Conservation (phyloP, 1,284 basidiomycete genomes). For the Ceratobasidium sp. region DNA sequence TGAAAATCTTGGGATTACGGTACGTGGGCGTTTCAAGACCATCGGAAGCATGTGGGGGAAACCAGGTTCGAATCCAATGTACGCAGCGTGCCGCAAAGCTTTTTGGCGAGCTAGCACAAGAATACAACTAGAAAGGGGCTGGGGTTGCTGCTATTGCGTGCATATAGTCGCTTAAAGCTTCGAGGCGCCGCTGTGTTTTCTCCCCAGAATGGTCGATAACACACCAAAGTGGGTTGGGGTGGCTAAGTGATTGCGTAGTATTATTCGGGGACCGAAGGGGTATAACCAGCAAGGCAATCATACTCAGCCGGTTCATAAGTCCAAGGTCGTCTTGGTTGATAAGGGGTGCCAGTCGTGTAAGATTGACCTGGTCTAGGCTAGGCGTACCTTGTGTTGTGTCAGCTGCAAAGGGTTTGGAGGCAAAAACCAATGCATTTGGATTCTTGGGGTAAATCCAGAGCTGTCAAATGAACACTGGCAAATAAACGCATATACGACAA, state of each 20-base stretch:
- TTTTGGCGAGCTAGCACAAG: background rate
- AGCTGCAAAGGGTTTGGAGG: background rate
- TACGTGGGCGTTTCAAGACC: background rate
- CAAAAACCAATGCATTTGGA: background rate
- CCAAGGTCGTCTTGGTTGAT: background rate
- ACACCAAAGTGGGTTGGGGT: background rate
- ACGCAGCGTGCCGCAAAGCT: background rate
- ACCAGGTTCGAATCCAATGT: background rate
- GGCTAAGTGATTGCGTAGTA: background rate
- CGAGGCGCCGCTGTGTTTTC: background rate
- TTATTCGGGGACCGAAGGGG: background rate
- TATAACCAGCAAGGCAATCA: background rate
- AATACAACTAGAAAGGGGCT: no score
- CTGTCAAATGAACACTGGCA: background rate
- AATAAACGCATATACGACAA: background rate
- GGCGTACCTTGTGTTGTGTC: background rate
- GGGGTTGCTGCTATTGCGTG: no score
- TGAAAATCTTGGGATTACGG: background rate
- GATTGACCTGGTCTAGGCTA: background rate
- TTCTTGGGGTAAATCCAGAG: background rate
- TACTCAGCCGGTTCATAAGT: background rate
- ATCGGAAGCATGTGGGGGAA: background rate
- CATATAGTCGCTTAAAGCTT: background rate
- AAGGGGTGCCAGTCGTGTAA: background rate
- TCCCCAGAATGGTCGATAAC: background rate